Percentiles rank a stretch among this genome's conserved stretches.
phyloP scores from a whole-genome alignment of 148 eudicot genomes.

The Rhododendron henanense region DNA sequence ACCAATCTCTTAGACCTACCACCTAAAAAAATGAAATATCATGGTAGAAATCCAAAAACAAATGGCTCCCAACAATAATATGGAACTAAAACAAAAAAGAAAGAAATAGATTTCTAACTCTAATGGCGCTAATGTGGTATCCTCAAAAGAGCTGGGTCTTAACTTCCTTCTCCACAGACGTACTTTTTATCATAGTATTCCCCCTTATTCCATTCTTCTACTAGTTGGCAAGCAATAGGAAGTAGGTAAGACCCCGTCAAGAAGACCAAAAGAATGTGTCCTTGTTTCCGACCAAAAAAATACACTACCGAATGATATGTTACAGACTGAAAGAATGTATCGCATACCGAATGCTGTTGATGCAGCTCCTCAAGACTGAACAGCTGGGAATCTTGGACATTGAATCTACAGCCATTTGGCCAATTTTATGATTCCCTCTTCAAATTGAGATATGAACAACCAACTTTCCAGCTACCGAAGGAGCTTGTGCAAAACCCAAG shows the following conservation, averaged over 20 bases:
- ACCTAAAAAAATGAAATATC: background rate
- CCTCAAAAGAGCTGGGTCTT: conserved; percentile 13
- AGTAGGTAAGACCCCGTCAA: conserved; percentile 18
- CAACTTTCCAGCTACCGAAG: conserved; percentile 31
- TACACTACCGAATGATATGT: conserved; percentile 38
- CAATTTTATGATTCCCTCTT: conserved; percentile 26
- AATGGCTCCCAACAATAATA: background rate
- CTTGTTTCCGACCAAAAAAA: conserved; percentile 40
- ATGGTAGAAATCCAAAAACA: conserved; percentile 1
- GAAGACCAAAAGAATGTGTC: conserved; percentile 29
- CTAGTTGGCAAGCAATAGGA: conserved; percentile 4
- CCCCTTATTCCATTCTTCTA: conserved; percentile 33
- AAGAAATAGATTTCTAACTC: conserved; percentile 1
- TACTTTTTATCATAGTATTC: conserved; percentile 21
- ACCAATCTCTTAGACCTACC: conserved; percentile 21
- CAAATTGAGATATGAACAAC: conserved; percentile 14
- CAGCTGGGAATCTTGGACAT: conserved; percentile 24
- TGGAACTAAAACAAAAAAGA: background rate
- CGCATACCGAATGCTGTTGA: conserved; percentile 33
- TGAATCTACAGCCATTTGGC: conserved; percentile 21
- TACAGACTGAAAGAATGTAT: conserved; percentile 67
- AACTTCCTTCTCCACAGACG: conserved; percentile 5
- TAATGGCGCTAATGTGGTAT: conserved; percentile 11
- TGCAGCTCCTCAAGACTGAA: conserved; percentile 25
- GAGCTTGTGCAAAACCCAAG: conserved; percentile 20